Conservation (phyloP, 2,329 filamentous ascomycete species). For the Claviceps purpurea region DNA sequence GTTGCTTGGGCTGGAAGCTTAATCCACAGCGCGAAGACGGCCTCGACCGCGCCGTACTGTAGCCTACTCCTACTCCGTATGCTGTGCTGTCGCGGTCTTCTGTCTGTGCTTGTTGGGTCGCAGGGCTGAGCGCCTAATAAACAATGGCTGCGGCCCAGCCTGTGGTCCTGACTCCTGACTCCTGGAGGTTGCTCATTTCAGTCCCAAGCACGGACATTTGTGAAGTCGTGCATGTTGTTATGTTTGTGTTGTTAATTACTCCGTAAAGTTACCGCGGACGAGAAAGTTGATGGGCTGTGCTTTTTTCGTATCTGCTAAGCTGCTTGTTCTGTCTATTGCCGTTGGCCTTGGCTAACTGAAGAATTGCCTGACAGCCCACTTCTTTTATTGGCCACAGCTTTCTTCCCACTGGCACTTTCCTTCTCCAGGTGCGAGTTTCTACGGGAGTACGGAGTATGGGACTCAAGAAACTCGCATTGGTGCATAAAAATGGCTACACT, state of each 20-base stretch:
- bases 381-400: neutral
- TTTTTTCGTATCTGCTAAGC: neutral
- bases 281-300: neutral
- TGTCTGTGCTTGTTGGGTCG: too few relatives aligned
- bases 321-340: neutral
- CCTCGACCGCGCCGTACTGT: too few relatives aligned
- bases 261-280: neutral
- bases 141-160: too few relatives aligned
- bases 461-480: neutral
- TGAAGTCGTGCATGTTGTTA: too few relatives aligned
- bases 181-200: too few relatives aligned
- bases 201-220: too few relatives aligned
- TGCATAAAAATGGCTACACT: neutral
- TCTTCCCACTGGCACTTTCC: neutral
- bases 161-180: too few relatives aligned
- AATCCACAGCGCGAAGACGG: neutral
- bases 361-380: neutral
- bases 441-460: neutral
- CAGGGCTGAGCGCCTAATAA: too few relatives aligned
- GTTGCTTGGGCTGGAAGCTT: neutral
- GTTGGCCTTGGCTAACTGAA: neutral
- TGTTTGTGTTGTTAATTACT: too few relatives aligned
- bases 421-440: neutral
- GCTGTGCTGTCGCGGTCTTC: too few relatives aligned
- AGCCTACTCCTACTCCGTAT: too few relatives aligned